Base-by-base conservation (phyloP, 2,329 filamentous ascomycete genomes). In the Calonectria naviculata region DNA sequence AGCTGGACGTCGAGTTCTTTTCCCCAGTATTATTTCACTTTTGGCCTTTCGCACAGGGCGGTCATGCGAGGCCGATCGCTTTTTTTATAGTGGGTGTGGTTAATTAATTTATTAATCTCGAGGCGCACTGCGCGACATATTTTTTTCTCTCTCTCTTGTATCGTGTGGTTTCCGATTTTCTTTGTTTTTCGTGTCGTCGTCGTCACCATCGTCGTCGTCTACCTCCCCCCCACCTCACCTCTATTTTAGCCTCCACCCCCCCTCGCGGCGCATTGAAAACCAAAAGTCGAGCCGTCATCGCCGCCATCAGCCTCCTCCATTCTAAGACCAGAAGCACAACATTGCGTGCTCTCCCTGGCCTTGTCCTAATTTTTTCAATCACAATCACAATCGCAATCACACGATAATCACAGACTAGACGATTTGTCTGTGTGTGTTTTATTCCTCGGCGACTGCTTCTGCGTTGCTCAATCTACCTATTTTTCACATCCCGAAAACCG, bases 1-100 rank as follows among this genome's bases (percentile, higher is more conserved):
- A 77, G 76, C 67, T 75, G 31, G 68, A 67, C 74, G n/a, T 65
- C 70, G 67, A 72, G 38, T 63, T 13, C 44, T 67, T 24, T 67
- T 24, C 46, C 41, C 29, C 42, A 34, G 34, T 64, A 12, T 65
- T 49, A 26, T 56, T 41, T 64, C 29, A n/a, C 15, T 65, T 58
- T 62, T 64, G 21, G 24, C 21, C 34, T 12, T 47, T 63, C 62
- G 67, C 62, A 21, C 47, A n/a, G 24, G 54, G 54, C 58, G 68
- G 63, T 67, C 46, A 64, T 68, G 68, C 26, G 46, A 41, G 62
- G 13, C 52, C 52, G 52, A 58, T 58, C 52, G 17, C n/a, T 56
- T 58, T 58, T 36, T 17, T 24, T 56, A 56, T 26, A 26, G 52
- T 58, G 52, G 31, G 52, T 36, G 52, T 28, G 34, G 31, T 24